Conservation (phyloP, 2,329 filamentous ascomycete genomes). For the Emergomyces pasteurianus region DNA sequence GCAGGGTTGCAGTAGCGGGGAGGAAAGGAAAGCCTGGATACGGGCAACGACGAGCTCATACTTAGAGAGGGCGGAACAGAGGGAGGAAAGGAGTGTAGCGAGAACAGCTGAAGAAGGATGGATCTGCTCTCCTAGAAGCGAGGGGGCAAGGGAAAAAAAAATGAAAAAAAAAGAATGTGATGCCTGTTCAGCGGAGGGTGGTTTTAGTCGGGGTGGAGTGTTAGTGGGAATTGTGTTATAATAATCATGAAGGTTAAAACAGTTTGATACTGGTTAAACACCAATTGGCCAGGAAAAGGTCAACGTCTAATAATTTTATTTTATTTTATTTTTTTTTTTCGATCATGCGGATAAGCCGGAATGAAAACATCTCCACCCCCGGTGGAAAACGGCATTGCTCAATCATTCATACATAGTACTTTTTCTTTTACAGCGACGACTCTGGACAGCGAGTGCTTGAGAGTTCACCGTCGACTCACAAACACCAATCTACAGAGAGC, state of each 20-base stretch:
- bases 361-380: slow-evolving; percentile 15
- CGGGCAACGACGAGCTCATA: neutral
- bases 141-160: neutral
- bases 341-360: neutral
- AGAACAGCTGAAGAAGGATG: neutral
- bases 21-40: neutral
- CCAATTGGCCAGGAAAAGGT: too few species aligned
- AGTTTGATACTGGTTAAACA: too few species aligned
- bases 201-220: too few species aligned
- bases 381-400: slow-evolving; percentile 38
- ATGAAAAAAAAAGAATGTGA: neutral
- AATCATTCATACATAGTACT: too few species aligned
- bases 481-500: too few species aligned
- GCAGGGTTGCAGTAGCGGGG: neutral
- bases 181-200: too few species aligned
- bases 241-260: too few species aligned
- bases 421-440: neutral
- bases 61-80: neutral
- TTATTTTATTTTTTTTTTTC: neutral
- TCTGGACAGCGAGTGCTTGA: neutral
- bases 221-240: neutral
- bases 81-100: neutral
- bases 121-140: neutral
- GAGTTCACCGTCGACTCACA: too few species aligned
- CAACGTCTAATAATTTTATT: too few species aligned